Evolutionary conservation across 176 grass and related monocot genomes (phyloP), one percentile per base, ranked within the genome.

Genomic region (Eragrostis curvula): DNA sequence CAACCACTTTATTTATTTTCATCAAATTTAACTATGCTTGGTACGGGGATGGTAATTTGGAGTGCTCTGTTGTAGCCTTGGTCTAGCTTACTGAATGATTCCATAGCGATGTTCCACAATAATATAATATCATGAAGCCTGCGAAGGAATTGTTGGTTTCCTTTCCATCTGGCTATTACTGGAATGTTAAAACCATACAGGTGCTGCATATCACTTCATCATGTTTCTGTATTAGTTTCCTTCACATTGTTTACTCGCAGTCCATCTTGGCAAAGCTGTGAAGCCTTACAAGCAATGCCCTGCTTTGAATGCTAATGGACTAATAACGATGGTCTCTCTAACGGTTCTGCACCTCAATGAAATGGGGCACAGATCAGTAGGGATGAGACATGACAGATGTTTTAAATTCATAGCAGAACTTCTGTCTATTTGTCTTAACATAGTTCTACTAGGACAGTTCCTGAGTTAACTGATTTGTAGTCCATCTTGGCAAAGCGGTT

Each of bases 221-320:
- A 4, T 7, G n/a, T 10, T 61, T 13, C 9, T 13, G 6, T 43
- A 5, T 32, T 0, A 10, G 12, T 39, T 51, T 4, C 7, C 25
- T 27, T 7, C 1, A 9, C 9, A 27, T 16, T 68, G 41, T 11
- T 55, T 6, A 74, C 2, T 49, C 2, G 32, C 32, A 87, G 87
- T 89, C 91, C 85, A 93, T 93, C 87, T 90, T 93, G 87, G 81
- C 85, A 90, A 87, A 90, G 85, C 68, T 40, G 78, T 42, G 78
- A 66, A 71, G 67, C 77, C 67, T 61, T 36, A 4, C 27, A 14
- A 68, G 74, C 69, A 74, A 82, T 90, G 81, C 66, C 79, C 77
- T 84, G 75, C 79, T 93, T 93, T 90, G 91, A 93, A 93, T 93
- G 91, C 87, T 89, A 93, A 87, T 87, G 84, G 84, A 89, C 91